Conservation (phyloP, 164 flowering plant genomes). For the Stephania japonica region DNA sequence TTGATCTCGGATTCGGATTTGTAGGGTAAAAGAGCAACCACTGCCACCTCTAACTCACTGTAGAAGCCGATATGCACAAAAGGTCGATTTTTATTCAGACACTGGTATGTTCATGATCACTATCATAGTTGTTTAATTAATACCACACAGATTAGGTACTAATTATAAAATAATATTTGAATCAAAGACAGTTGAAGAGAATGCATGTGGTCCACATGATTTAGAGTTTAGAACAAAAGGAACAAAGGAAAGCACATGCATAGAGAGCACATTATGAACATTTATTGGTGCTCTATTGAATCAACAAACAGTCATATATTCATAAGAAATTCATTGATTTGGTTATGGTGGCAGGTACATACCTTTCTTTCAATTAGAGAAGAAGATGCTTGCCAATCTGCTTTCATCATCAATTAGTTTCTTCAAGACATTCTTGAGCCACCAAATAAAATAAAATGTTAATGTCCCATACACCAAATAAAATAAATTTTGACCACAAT, state of each 20-base stretch:
- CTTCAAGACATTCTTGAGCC: too few relatives aligned
- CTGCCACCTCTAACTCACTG: slow-evolving; percentile 1
- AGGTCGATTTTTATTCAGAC: background rate
- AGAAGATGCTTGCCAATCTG: too few relatives aligned
- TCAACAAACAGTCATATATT: background rate
- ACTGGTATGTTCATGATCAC: background rate
- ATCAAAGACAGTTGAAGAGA: background rate
- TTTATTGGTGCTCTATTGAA: too few relatives aligned
- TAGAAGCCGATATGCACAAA: background rate
- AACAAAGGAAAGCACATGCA: background rate
- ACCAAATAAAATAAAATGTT: too few relatives aligned
- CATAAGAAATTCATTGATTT: background rate
- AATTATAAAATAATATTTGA: background rate
- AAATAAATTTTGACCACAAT: too few relatives aligned
- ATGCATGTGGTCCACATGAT: too few relatives aligned
- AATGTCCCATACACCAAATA: too few relatives aligned
- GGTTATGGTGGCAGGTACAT: background rate
- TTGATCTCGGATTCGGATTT: background rate
- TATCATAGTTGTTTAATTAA: too few relatives aligned
- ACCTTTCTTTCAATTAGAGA: too few relatives aligned
- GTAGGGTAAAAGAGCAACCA: background rate
- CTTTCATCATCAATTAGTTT: too few relatives aligned
- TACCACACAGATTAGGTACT: background rate
- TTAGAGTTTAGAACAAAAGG: background rate
- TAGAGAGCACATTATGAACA: too few relatives aligned